These are phyloP conservation scores for Teunomyces kruisii DNA, from an alignment of 805 yeast genomes.

Conservation along the genomic window DNA sequence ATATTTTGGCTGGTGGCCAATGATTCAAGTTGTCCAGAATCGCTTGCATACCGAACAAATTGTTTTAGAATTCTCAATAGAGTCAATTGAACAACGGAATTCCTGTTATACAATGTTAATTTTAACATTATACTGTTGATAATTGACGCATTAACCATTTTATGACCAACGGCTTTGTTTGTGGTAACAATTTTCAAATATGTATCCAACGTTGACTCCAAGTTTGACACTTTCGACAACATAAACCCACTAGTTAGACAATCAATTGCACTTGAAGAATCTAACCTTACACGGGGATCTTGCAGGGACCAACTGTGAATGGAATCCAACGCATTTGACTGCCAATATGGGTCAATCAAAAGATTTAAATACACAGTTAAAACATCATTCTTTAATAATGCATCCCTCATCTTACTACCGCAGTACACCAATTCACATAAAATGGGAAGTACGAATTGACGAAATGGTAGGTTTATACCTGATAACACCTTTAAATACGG, in stretches of 20 bases:
- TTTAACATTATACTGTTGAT: constrained; percentile 30
- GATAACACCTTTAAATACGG: constrained; percentile 44
- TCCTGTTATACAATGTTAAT: constrained; percentile 24
- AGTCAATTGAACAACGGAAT: constrained; percentile 38
- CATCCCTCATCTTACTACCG: constrained; percentile 35
- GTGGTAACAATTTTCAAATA: constrained; percentile 34
- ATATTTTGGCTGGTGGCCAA: constrained; percentile 5
- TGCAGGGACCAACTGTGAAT: constrained; percentile 40
- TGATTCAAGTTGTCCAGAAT: neutral
- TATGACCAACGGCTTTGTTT: constrained; percentile 16
- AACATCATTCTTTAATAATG: constrained; percentile 37
- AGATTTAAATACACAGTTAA: constrained; percentile 40
- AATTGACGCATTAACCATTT: constrained; percentile 27
- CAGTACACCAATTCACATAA: constrained; percentile 54
- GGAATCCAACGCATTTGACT: constrained; percentile 54
- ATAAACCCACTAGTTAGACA: constrained; percentile 42
- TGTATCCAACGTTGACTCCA: constrained; percentile 44
- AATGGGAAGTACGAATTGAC: constrained; percentile 54
- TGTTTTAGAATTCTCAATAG: constrained; percentile 29
- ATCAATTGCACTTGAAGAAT: constrained; percentile 22
- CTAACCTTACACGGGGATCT: constrained; percentile 22
- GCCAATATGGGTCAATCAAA: constrained; percentile 56
- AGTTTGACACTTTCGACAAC: constrained; percentile 37
- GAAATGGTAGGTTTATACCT: constrained; percentile 40
- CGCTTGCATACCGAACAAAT: constrained; percentile 11